Conservation (phyloP, 352 stramenopile species). For the Phytophthora ramorum region DNA sequence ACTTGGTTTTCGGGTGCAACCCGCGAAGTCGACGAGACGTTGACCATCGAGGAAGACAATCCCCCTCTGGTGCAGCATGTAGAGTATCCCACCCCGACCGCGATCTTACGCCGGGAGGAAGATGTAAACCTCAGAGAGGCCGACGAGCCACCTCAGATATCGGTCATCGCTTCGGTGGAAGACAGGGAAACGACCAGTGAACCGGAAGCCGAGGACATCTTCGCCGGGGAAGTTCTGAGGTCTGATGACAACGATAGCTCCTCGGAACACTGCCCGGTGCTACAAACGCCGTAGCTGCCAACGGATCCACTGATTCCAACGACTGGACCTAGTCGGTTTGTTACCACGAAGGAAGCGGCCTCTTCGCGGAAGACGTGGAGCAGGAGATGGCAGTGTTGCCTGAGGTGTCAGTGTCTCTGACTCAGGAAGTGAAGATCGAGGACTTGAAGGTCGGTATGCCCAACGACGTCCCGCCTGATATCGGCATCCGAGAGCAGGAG, state of each 20-base stretch:
- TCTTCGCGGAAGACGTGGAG: slow-evolving; percentile 19
- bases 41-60: too few relatives aligned
- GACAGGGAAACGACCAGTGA: too few relatives aligned
- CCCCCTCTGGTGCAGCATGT: too few relatives aligned
- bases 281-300: not conserved
- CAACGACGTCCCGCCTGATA: not conserved
- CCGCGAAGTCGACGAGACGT: too few relatives aligned
- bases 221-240: too few relatives aligned
- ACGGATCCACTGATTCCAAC: not conserved
- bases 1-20: too few relatives aligned
- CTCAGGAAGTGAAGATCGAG: not conserved
- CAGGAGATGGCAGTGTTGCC: slow-evolving; percentile 12
- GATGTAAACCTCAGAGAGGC: too few relatives aligned
- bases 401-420: not conserved
- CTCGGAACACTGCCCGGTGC: not conserved
- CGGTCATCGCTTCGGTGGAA: too few relatives aligned
- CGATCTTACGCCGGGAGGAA: too few relatives aligned
- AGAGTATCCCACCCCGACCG: too few relatives aligned
- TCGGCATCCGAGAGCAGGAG: not conserved
- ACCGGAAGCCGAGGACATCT: too few relatives aligned
- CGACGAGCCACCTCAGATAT: too few relatives aligned
- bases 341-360: slow-evolving; percentile 18
- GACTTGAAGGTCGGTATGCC: not conserved
- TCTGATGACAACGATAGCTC: not conserved
- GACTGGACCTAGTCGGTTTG: slow-evolving; percentile 14